Evolutionary conservation across 2,329 filamentous ascomycete genomes (phyloP), one percentile per base, ranked within the genome.

Genomic region (Magnaporthiopsis rhizophila): DNA sequence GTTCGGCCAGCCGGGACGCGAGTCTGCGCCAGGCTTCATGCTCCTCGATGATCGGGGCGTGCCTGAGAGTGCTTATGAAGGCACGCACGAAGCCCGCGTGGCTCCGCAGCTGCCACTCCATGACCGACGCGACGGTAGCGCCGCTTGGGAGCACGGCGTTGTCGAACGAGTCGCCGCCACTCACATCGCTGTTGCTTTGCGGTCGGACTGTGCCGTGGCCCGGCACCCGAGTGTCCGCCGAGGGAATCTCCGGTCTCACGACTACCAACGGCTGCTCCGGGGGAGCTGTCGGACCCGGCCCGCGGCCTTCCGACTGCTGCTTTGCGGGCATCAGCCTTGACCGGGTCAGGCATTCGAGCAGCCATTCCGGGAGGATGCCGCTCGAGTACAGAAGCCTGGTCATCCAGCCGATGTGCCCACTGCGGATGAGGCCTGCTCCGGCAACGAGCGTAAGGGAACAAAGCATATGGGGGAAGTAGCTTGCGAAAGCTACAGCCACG

Each of bases 11-110:
- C 50, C 81, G 73, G 18, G 74, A 71, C 0, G 83, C 81, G 38
- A 92, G 78, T 1, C 78, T 74, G 30, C 72, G 72, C 90, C 89
- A 94, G 58, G 85, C 79, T 53, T 80, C 78, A 64, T 86, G 81
- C 67, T 89, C 83, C 15, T 82, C 81, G 66, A 88, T 85, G 28
- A 93, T 86, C 0, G 90, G 91, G 2, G 87, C 88, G 70, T 89
- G 76, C 26, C 86, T 81, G 68, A 94, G 88, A 36, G 84, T 86
- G 65, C 86, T 89, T 70, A 92, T 82, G 70, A 92, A 92, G 0
- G 89, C 84, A 2, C 80, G 78, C 6, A 91, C 78, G 70, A 91
- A 93, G 0, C 89, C 91, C 1, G 73, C 71, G 72, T 94, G 89
- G 34, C 83, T 71, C 50, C 80, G 77, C 26, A 91, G 76, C 74